Conservation (phyloP, 2,329 filamentous ascomycete genomes). For the Claviceps sp. region DNA sequence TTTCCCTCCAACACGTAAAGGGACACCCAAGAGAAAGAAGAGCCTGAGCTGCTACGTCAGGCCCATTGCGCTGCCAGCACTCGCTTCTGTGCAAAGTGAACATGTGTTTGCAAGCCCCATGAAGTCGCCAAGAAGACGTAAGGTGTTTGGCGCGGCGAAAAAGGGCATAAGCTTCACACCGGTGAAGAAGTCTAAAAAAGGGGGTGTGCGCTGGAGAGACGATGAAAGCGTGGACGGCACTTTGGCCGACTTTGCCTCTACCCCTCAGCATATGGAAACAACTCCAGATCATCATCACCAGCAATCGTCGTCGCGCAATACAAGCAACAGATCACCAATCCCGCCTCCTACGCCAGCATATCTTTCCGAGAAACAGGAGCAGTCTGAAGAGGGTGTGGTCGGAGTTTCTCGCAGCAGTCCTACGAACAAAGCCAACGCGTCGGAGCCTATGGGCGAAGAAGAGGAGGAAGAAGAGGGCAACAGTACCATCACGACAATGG, state of each 20-base stretch:
- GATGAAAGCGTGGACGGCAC: conserved; percentile 73
- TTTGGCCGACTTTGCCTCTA: conserved; percentile 83
- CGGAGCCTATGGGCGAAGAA: conserved; percentile 28
- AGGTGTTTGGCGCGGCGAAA: conserved; percentile 39
- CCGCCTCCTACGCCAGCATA: conserved; percentile 15
- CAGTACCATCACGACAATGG: conserved; percentile 10
- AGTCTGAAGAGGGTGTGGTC: conserved; percentile 25
- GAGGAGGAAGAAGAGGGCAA: conserved; percentile 14
- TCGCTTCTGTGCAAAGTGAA: conserved; percentile 22
- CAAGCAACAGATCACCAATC: conserved; percentile 17
- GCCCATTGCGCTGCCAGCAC: conserved; percentile 30
- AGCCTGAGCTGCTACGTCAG: conserved; percentile 26
- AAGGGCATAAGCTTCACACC: conserved; percentile 76
- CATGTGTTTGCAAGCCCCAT: conserved; percentile 35
- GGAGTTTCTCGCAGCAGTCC: conserved; percentile 46
- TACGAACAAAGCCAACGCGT: not conserved
- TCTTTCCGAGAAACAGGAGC: conserved; percentile 9
- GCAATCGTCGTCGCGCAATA: conserved; percentile 4
- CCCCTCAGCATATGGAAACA: conserved; percentile 54
- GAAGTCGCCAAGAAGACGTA: conserved; percentile 71
- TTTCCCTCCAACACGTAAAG: conserved; percentile 56
- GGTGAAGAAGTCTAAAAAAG: conserved; percentile 61
- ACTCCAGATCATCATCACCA: conserved; percentile 30
- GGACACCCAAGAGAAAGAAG: conserved; percentile 67
- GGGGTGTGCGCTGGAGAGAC: conserved; percentile 84